phyloP scores from a whole-genome alignment of 2,329 filamentous ascomycete genomes.

The Drechslerella stenobrocha region DNA sequence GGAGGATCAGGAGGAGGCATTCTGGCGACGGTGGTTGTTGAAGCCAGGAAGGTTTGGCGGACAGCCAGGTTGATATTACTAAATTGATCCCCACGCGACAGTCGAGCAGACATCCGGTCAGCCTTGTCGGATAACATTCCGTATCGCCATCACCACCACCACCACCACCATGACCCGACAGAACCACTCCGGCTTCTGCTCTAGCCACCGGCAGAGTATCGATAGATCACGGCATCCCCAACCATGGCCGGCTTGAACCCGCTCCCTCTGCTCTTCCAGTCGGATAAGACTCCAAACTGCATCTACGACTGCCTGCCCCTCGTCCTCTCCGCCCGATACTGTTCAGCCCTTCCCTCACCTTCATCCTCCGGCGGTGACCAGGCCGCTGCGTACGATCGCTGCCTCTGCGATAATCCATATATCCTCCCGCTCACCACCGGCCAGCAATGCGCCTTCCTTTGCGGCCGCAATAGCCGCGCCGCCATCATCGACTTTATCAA shows the following conservation, averaged over 20 bases:
- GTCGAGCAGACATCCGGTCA: no score
- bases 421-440: constrained; percentile 36
- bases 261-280: constrained; percentile 32
- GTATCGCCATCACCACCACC: constrained; percentile 1
- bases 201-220: no score
- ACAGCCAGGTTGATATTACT: not conserved
- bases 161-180: not conserved
- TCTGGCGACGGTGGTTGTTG: not conserved
- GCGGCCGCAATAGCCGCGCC: constrained; percentile 30
- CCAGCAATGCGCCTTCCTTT: constrained; percentile 41
- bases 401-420: constrained; percentile 41
- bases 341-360: constrained; percentile 6
- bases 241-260: constrained; percentile 15
- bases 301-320: constrained; percentile 40
- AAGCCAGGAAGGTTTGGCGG: no score
- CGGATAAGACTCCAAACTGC: constrained; percentile 16
- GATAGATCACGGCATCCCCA: not conserved
- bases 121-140: not conserved
- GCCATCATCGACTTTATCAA: constrained; percentile 28
- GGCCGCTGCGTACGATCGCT: constrained; percentile 26
- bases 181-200: no score
- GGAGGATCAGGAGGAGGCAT: constrained; percentile 10
- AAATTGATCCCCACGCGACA: not conserved
- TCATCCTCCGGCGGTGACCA: constrained; percentile 11
- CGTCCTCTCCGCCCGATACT: constrained; percentile 39